phyloP scores from a whole-genome alignment of 2,329 filamentous ascomycete species.

The Beauveria varroae region DNA sequence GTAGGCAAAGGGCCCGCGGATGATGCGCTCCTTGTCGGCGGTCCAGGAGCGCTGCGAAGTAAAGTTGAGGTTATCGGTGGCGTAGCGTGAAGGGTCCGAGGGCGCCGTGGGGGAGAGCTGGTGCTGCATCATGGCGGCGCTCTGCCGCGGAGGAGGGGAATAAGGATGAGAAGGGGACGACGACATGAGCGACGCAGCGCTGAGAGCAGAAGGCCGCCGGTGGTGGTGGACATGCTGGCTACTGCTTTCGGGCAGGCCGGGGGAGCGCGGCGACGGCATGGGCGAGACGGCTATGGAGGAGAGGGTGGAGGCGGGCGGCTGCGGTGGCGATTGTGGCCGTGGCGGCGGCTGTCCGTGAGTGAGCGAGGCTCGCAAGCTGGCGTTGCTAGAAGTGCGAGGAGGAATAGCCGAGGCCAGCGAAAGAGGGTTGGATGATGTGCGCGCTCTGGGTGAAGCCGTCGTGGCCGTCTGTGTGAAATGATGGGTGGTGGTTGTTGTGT shows the following conservation, averaged over 20 bases:
- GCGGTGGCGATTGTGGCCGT: neutral
- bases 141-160: neutral
- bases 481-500: neutral
- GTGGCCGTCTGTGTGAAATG: neutral
- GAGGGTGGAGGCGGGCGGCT: neutral
- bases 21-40: slow-evolving; percentile 66
- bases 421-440: slow-evolving; percentile 30
- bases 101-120: slow-evolving; percentile 26
- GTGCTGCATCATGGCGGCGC: slow-evolving; percentile 23
- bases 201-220: neutral
- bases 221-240: slow-evolving; percentile 12
- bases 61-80: slow-evolving; percentile 48
- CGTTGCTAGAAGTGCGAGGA: slow-evolving; percentile 58
- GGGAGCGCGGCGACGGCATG: slow-evolving; percentile 13
- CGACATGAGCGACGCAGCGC: neutral
- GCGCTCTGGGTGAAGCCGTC: neutral
- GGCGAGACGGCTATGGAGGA: slow-evolving; percentile 11
- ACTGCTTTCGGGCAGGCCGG: neutral
- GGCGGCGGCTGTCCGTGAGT: neutral
- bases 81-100: slow-evolving; percentile 45
- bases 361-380: neutral
- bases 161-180: neutral
- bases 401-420: slow-evolving; percentile 57
- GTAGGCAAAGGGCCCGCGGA: slow-evolving; percentile 75
- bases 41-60: slow-evolving; percentile 53